phyloP scores from a whole-genome alignment of 2,329 filamentous ascomycete genomes.

The Metarhizium sp. region DNA sequence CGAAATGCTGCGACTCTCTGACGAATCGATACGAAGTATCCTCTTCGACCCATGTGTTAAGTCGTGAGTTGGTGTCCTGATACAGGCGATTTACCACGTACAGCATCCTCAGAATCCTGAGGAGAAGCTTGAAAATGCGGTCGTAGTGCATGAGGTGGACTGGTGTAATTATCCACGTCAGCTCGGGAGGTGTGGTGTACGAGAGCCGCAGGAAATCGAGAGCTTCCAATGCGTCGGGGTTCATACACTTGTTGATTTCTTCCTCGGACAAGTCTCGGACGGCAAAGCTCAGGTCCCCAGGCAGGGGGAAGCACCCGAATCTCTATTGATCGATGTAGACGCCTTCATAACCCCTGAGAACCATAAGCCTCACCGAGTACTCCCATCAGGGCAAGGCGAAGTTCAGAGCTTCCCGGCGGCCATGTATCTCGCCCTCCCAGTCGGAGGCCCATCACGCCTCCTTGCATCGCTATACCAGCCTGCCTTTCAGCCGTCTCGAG shows the following conservation, averaged over 20 bases:
- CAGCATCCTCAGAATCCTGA: conserved; percentile 70
- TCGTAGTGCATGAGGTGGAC: conserved; percentile 72
- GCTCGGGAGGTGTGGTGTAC: conserved; percentile 65
- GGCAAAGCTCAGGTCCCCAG: conserved; percentile 69
- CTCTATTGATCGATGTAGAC: conserved; percentile 13
- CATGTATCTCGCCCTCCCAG: conserved; percentile 74
- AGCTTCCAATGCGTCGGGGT: conserved; percentile 74
- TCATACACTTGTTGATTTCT: conserved; percentile 75
- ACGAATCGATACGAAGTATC: conserved; percentile 49
- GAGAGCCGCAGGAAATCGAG: conserved; percentile 88
- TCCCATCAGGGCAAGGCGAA: conserved; percentile 82
- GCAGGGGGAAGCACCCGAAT: conserved; percentile 35
- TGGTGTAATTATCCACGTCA: conserved; percentile 66
- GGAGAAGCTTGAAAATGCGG: conserved; percentile 67
- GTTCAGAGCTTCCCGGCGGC: conserved; percentile 89
- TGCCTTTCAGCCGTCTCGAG: conserved; percentile 69
- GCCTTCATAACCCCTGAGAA: conserved; percentile 11
- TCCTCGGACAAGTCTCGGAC: conserved; percentile 70
- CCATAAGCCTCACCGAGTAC: conserved; percentile 68
- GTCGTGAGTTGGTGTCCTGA: conserved; percentile 40
- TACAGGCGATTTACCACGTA: conserved; percentile 62
- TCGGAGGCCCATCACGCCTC: conserved; percentile 70
- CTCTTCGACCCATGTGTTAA: conserved; percentile 24
- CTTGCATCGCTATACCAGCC: conserved; percentile 57
- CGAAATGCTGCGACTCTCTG: conserved; percentile 71